Evolutionary conservation across 305 asterid genomes (phyloP), one percentile per base, ranked within the genome.

Genomic region (Fraxinus ornus): DNA sequence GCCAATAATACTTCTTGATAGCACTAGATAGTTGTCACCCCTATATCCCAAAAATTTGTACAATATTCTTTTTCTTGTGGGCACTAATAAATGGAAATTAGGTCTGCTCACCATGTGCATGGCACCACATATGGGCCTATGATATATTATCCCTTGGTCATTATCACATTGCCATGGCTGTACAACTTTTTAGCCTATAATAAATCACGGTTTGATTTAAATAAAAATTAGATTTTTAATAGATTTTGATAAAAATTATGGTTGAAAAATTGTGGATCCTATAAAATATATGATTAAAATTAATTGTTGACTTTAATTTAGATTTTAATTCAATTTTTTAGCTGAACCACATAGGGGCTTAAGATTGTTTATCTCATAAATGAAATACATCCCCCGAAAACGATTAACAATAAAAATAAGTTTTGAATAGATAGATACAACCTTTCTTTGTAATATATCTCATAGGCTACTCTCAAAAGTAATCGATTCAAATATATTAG

Each of bases 81-180:
- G 64, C 64, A 52, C 8, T 21, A 60, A 21, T 52, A 21, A 60
- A 19, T 60, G 70, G 4, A 60, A 21, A 60, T 60, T 60, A 60
- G 30, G 70, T 60, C 28, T 21, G 24, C 30, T 60, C 70, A 21
- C 70, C 70, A 60, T 60, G 70, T 60, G 70, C 70, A 60, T 60
- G 13, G 30, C 70, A 60, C 15, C 70, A 7, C 30, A 60, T 19
- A 60, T 60, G 70, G 70, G 70, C 70, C 70, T 4, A 13, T 70
- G 39, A 39, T 28, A 44, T 52, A 80, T 83, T 10, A 30, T 75
- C 35, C 33, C 60, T 68, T 44, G 64, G 15, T 74, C 82, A 72
- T 83, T 49, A 44, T 32, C 62, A 33, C 73, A 77, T 66, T 71
- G 24, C 32, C 49, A 41, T 19, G 57, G 24, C 37, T 74, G 47